Conservation (phyloP, 371 early-diverging fungal species). For the Apophysomyces variabilis region DNA sequence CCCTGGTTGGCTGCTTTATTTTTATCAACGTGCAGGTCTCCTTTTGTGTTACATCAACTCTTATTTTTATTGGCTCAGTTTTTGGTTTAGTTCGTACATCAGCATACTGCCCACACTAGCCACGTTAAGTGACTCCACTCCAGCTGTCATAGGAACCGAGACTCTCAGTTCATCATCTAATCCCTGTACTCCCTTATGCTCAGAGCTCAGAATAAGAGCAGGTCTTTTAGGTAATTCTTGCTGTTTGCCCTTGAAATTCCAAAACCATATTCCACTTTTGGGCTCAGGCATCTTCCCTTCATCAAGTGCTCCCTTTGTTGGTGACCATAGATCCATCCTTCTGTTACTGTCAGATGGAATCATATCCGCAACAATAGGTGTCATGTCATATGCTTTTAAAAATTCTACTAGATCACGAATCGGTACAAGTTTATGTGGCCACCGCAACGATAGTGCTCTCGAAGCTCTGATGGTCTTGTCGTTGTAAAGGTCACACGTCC, state of each 20-base stretch:
- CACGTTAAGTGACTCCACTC: constrained; percentile 62
- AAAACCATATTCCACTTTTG: constrained; percentile 38
- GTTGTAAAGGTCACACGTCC: constrained; percentile 59
- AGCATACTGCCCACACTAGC: constrained; percentile 58
- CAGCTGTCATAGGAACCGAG: constrained; percentile 55
- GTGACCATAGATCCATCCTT: constrained; percentile 35
- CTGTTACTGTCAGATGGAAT: constrained; percentile 27
- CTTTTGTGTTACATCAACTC: not conserved
- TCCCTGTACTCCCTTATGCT: constrained; percentile 51
- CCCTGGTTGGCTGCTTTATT: constrained; percentile 12
- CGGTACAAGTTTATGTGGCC: constrained; percentile 36
- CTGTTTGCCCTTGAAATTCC: constrained; percentile 34
- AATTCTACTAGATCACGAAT: constrained; percentile 32
- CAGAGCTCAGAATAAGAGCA: constrained; percentile 59
- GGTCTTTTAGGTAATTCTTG: constrained; percentile 39
- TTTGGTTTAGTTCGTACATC: constrained; percentile 59
- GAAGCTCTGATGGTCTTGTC: constrained; percentile 61
- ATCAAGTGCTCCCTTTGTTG: constrained; percentile 17
- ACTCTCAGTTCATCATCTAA: constrained; percentile 51
- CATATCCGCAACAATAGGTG: constrained; percentile 63
- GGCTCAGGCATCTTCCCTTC: constrained; percentile 10
- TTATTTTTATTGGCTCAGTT: constrained; percentile 16
- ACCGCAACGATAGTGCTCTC: constrained; percentile 45
- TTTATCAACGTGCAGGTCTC: constrained; percentile 9
- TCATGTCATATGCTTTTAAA: constrained; percentile 39